Evolutionary conservation across 192 early-diverging fungal species (phyloP).

Genomic region (Cetraspora pellucida): DNA sequence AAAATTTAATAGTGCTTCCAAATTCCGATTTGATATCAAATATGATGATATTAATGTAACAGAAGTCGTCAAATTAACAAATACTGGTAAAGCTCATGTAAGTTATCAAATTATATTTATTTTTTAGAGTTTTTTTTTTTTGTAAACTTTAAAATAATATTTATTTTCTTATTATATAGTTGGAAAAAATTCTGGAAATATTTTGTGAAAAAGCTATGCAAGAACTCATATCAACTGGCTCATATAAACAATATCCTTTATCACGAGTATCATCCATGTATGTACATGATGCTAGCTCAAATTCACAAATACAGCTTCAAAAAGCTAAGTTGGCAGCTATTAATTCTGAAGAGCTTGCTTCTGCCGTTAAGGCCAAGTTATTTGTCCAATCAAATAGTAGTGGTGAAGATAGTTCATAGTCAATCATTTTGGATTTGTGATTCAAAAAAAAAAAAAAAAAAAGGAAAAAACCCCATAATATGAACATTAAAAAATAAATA

Average conservation of each 20-base stretch:
- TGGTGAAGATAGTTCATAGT: too few species aligned
- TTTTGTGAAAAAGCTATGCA: conserved; percentile 36
- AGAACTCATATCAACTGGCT: conserved; percentile 33
- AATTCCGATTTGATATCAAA: conserved; percentile 56
- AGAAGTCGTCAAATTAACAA: conserved; percentile 54
- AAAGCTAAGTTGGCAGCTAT: too few species aligned
- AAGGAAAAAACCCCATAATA: too few species aligned
- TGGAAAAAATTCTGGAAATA: conserved; percentile 18
- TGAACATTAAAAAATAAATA: too few species aligned
- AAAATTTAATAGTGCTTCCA: conserved; percentile 51
- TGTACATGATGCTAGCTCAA: conserved; percentile 6
- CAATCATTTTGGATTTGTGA: too few species aligned
- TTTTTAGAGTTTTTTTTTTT: neutral
- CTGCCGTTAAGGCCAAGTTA: too few species aligned
- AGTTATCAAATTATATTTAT: neutral
- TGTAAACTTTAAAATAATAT: neutral
- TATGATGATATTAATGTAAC: conserved; percentile 52
- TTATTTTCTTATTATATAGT: neutral
- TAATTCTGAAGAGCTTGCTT: too few species aligned
- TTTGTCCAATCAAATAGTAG: too few species aligned
- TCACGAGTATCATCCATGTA: conserved; percentile 31
- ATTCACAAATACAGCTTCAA: conserved; percentile 16
- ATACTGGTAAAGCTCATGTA: conserved; percentile 46
- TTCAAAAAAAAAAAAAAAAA: too few species aligned
- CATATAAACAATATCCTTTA: conserved; percentile 15